A percentile compares a stretch with the other conserved stretches of the same genome.
These are phyloP conservation scores for Aegle marmelos DNA, from an alignment of 345 rosid genomes.

Conservation along the genomic window DNA sequence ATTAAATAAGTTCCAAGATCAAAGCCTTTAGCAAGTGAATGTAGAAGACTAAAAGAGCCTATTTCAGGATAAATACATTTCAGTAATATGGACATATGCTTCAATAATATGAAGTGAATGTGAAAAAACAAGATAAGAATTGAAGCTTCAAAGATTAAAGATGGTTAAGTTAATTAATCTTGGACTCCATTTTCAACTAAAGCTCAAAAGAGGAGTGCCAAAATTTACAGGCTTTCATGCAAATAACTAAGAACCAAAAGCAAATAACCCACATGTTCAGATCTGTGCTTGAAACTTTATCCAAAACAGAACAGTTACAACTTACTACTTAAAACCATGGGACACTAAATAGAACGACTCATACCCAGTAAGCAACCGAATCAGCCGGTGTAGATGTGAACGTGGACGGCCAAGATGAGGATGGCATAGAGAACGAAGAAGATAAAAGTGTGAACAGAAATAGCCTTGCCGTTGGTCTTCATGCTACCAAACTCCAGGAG, in stretches of 20 bases:
- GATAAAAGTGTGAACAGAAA: conserved; percentile 75
- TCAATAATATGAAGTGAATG: background rate
- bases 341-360: background rate
- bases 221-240: background rate
- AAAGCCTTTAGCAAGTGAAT: background rate
- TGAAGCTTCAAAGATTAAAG: background rate
- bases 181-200: background rate
- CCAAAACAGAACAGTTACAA: conserved; percentile 2
- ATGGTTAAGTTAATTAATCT: background rate
- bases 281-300: background rate
- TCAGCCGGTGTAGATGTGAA: conserved; percentile 90
- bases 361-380: background rate
- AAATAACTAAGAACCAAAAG: background rate
- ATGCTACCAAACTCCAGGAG: conserved; percentile 66
- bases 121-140: background rate
- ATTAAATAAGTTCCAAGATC: background rate
- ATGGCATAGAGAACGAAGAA: conserved; percentile 80
- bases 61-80: background rate
- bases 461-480: conserved; percentile 95
- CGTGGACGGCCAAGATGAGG: conserved; percentile 66
- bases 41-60: background rate
- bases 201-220: background rate
- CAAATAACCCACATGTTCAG: background rate
- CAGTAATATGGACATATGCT: background rate
- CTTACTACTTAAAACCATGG: background rate